phyloP scores from a whole-genome alignment of 73 alveolate species.

The Loxodes magnus region DNA sequence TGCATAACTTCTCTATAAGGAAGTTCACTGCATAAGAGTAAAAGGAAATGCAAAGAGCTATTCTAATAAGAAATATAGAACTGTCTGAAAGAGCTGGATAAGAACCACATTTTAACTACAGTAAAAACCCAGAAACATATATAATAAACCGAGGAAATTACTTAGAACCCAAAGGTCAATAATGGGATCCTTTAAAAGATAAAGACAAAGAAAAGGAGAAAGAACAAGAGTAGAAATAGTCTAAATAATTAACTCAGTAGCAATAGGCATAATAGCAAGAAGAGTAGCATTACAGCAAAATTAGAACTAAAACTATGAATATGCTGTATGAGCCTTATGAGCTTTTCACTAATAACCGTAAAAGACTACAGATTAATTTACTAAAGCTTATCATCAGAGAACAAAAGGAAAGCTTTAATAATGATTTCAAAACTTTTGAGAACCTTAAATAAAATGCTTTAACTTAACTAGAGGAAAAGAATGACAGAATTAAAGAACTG shows the following conservation, averaged over 20 bases:
- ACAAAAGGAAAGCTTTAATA: constrained; percentile 58
- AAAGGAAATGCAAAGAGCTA: constrained; percentile 19
- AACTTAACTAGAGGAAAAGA: constrained; percentile 59
- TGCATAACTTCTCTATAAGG: constrained; percentile 45
- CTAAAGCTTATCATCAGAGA: constrained; percentile 53
- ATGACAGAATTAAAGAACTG: constrained; percentile 66
- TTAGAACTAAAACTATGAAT: no score
- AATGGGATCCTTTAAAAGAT: constrained; percentile 15
- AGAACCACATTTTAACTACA: constrained; percentile 22
- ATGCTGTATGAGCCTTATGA: constrained; percentile 65
- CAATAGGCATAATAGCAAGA: no score
- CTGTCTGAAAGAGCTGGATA: constrained; percentile 22
- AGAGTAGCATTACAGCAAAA: no score
- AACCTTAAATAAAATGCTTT: constrained; percentile 66
- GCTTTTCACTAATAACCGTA: constrained; percentile 70
- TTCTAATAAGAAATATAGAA: constrained; percentile 34
- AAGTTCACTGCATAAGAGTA: constrained; percentile 28
- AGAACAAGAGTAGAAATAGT: constrained; percentile 17
- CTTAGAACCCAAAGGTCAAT: constrained; percentile 23
- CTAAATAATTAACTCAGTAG: constrained; percentile 19
- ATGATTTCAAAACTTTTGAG: constrained; percentile 61
- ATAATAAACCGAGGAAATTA: constrained; percentile 18
- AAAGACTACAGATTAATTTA: constrained; percentile 69
- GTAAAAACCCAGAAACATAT: constrained; percentile 20
- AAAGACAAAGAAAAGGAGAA: constrained; percentile 10